Conservation (phyloP, 129 eudicot genomes). For the Gnaphalium uliginosum region DNA sequence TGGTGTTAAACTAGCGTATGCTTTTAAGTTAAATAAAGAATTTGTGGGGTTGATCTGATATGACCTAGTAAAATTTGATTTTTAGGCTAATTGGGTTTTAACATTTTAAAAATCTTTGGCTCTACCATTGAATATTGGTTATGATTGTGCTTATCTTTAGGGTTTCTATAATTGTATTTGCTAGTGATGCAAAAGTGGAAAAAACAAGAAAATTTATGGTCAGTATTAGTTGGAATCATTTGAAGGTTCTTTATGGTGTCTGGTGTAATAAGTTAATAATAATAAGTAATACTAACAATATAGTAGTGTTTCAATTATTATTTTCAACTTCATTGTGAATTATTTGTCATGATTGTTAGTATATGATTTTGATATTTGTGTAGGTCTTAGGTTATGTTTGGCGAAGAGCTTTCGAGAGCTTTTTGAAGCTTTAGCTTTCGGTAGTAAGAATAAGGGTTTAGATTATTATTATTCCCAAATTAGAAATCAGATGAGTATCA, state of each 20-base stretch:
- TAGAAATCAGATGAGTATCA: slow-evolving; percentile 2
- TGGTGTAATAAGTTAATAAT: background rate
- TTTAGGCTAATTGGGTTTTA: slow-evolving; percentile 21
- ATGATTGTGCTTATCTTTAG: slow-evolving; percentile 15
- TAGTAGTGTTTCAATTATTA: slow-evolving; percentile 12
- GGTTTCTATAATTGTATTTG: slow-evolving; percentile 21
- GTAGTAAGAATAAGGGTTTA: slow-evolving; percentile 23
- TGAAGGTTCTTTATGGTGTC: slow-evolving; percentile 16
- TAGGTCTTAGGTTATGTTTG: too few species aligned
- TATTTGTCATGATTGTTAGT: slow-evolving; percentile 26
- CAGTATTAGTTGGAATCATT: slow-evolving; percentile 25
- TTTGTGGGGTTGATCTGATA: slow-evolving; percentile 39
- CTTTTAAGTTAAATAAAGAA: slow-evolving; percentile 28
- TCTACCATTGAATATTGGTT: background rate
- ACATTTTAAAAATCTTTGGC: slow-evolving; percentile 14
- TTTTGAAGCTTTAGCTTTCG: too few species aligned
- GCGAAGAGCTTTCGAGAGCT: too few species aligned
- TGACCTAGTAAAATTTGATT: slow-evolving; percentile 17
- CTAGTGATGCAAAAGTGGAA: slow-evolving; percentile 20
- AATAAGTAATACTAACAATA: background rate
- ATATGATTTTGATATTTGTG: slow-evolving; percentile 2
- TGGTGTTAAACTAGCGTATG: slow-evolving; percentile 10
- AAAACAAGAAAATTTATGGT: slow-evolving; percentile 26
- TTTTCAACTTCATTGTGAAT: slow-evolving; percentile 18
- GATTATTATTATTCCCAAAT: slow-evolving; percentile 3